These are phyloP conservation scores for Trichosporon faecale DNA, from an alignment of 1,284 basidiomycete genomes.

Conservation along the genomic window DNA sequence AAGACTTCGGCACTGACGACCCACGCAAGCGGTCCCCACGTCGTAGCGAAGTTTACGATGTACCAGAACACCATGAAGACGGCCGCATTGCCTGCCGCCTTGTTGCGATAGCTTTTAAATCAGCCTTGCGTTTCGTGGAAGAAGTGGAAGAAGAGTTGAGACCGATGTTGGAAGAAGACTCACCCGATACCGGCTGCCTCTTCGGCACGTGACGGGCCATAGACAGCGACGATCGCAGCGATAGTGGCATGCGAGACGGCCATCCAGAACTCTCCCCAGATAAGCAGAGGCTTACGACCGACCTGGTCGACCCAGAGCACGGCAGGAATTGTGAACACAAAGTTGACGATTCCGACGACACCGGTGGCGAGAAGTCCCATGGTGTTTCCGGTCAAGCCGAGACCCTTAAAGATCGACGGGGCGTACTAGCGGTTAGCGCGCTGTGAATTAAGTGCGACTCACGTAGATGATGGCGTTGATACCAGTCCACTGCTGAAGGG, in stretches of 20 bases:
- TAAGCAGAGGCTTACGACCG: conserved; percentile 47
- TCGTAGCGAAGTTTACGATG: conserved; percentile 46
- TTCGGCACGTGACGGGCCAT: conserved; percentile 7
- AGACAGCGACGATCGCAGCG: conserved; percentile 38
- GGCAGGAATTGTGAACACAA: conserved; percentile 49
- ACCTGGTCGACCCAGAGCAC: conserved; percentile 50
- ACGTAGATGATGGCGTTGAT: conserved; percentile 37
- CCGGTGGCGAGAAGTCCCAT: conserved; percentile 70
- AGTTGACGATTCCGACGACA: conserved; percentile 68
- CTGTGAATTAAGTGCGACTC: conserved; percentile 14
- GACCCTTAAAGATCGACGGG: conserved; percentile 19
- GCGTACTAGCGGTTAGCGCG: not conserved
- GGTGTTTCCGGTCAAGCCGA: conserved; percentile 52
- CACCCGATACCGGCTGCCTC: not conserved
- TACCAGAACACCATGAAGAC: conserved; percentile 39
- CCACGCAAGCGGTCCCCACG: conserved; percentile 51
- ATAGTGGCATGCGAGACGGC: conserved; percentile 48
- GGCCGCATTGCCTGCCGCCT: not conserved
- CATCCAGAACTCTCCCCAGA: conserved; percentile 46
- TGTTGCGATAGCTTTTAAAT: not conserved
- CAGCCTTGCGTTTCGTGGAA: not conserved
- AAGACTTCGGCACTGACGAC: conserved; percentile 50
- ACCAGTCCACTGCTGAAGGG: conserved; percentile 51
- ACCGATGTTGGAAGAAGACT: not conserved
- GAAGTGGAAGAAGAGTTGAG: not conserved